A percentile compares a stretch with the other conserved stretches of the same genome.
Evolutionary conservation across 2,329 filamentous ascomycete genomes (phyloP).

Genomic region (Penicillium sp.): DNA sequence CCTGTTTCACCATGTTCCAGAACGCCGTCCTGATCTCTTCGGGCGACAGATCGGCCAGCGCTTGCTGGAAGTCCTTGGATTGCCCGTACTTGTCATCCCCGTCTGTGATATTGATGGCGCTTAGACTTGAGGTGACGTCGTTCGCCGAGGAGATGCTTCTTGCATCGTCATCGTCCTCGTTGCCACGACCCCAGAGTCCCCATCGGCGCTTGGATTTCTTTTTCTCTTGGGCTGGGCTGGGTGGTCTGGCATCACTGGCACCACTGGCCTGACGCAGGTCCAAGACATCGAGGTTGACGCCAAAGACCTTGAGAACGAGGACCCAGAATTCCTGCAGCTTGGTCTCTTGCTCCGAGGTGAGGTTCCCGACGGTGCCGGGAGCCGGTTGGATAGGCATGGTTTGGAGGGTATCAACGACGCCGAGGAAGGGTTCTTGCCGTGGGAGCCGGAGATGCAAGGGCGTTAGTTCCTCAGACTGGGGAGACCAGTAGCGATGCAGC

Average conservation of each 20-base stretch:
- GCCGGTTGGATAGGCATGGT: slow-evolving; percentile 35
- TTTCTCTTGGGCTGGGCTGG: slow-evolving; percentile 40
- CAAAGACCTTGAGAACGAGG: slow-evolving; percentile 71
- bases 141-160: slow-evolving; percentile 36
- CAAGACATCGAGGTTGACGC: slow-evolving; percentile 47
- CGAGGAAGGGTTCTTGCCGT: slow-evolving; percentile 28
- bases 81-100: slow-evolving; percentile 90
- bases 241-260: slow-evolving; percentile 17
- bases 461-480: slow-evolving; percentile 11
- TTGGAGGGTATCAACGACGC: slow-evolving; percentile 37
- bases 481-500: slow-evolving; percentile 32
- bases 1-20: slow-evolving; percentile 93
- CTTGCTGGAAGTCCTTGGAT: slow-evolving; percentile 79
- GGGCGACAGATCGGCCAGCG: slow-evolving; percentile 70
- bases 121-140: slow-evolving; percentile 38
- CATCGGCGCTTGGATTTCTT: slow-evolving; percentile 72
- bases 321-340: slow-evolving; percentile 88
- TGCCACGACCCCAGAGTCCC: slow-evolving; percentile 62
- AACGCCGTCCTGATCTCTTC: slow-evolving; percentile 77
- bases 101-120: slow-evolving; percentile 45
- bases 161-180: slow-evolving; percentile 43
- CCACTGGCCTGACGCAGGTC: slow-evolving; percentile 19
- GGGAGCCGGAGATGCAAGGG: slow-evolving; percentile 12
- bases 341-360: slow-evolving; percentile 83
- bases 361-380: slow-evolving; percentile 72